These are phyloP conservation scores for Venturia pyrina DNA, from an alignment of 2,329 filamentous ascomycete genomes.

Conservation along the genomic window DNA sequence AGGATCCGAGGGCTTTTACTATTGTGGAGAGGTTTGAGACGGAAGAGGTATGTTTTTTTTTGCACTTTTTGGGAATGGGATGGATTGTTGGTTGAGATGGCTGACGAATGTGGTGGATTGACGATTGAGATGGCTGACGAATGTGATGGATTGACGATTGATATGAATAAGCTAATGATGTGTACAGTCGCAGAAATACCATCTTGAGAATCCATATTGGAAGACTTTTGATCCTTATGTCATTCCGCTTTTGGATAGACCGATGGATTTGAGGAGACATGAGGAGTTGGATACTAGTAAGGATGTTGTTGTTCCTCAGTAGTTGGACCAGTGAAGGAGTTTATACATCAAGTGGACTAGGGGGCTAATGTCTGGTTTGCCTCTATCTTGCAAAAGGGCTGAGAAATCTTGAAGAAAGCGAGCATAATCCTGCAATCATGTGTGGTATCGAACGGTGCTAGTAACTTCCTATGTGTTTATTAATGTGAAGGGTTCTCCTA, in stretches of 20 bases:
- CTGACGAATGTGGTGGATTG: no score
- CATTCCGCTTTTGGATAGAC: constrained; percentile 53
- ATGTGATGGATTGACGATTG: no score
- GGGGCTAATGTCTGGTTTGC: no score
- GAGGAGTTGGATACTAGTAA: constrained; percentile 55
- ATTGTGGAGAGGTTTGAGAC: constrained; percentile 65
- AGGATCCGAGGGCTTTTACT: constrained; percentile 59
- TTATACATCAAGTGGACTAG: no score
- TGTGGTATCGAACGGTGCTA: no score
- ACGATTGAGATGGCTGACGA: background rate
- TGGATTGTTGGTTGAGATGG: background rate
- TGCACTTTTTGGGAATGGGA: background rate
- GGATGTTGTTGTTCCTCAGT: constrained; percentile 9
- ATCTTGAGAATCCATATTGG: constrained; percentile 58
- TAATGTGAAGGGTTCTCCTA: no score
- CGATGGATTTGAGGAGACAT: constrained; percentile 59
- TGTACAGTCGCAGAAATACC: constrained; percentile 29
- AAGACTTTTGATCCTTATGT: constrained; percentile 69
- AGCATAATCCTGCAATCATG: no score
- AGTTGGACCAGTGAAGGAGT: no score
- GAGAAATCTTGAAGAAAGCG: no score
- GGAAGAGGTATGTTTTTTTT: constrained; percentile 36
- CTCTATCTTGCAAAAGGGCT: no score
- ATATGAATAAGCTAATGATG: background rate
- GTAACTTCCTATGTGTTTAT: no score